Evolutionary conservation across 192 early-diverging fungal genomes (phyloP).

Genomic region (Pilobolus umbonatus): DNA sequence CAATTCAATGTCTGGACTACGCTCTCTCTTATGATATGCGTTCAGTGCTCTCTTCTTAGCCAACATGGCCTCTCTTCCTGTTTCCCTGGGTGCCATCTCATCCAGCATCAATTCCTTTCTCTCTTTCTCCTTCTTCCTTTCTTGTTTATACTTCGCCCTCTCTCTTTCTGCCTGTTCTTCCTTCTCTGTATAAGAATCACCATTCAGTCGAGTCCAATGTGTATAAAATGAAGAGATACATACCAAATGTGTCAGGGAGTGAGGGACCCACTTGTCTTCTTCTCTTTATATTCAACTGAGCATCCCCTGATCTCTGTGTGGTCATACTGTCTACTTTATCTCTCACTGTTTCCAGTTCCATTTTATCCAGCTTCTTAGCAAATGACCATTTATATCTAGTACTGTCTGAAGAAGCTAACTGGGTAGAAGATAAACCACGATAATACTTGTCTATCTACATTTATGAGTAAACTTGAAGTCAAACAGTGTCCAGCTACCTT

Average conservation of each 20-base stretch:
- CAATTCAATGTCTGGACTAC: conserved; percentile 57
- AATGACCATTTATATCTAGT: conserved; percentile 80
- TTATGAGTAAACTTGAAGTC: neutral
- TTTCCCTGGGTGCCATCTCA: conserved; percentile 63
- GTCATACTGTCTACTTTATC: conserved; percentile 61
- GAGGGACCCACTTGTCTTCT: conserved; percentile 7
- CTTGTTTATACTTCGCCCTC: conserved; percentile 32
- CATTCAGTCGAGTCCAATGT: too few relatives aligned
- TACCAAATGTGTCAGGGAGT: neutral
- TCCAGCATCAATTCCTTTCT: conserved; percentile 54
- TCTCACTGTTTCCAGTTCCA: conserved; percentile 48
- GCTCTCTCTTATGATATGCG: conserved; percentile 54
- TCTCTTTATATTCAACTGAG: neutral
- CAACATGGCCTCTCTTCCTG: conserved; percentile 55
- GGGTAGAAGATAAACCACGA: conserved; percentile 60
- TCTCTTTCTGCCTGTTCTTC: conserved; percentile 43
- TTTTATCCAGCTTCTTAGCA: conserved; percentile 44
- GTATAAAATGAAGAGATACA: too few relatives aligned
- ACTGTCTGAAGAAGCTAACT: conserved; percentile 52
- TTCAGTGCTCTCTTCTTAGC: conserved; percentile 59
- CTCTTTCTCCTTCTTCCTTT: conserved; percentile 38
- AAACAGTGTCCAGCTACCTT: conserved; percentile 32
- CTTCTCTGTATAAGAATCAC: neutral
- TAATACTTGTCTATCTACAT: conserved; percentile 55
- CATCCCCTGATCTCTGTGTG: conserved; percentile 14